These are phyloP conservation scores for Solanum lignicaule DNA, from an alignment of 257 asterid genomes.

Conservation along the genomic window DNA sequence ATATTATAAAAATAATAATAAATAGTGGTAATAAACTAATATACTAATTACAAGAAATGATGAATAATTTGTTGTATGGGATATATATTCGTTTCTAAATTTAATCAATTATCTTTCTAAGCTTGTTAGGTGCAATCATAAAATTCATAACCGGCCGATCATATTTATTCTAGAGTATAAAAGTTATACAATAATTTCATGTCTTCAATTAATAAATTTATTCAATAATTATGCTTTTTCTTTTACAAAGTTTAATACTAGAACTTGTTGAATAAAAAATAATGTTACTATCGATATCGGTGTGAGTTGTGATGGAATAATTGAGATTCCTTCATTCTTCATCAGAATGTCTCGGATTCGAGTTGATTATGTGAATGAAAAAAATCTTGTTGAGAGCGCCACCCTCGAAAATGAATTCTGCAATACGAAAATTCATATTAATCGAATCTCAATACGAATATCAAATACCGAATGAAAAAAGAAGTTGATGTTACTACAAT, in stretches of 20 bases:
- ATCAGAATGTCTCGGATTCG: too few relatives aligned
- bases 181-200: neutral
- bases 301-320: neutral
- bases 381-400: too few relatives aligned
- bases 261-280: neutral
- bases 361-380: too few relatives aligned
- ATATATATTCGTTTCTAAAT: neutral
- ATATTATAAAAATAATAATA: neutral
- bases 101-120: neutral
- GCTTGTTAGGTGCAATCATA: neutral
- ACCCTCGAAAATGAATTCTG: fast-evolving
- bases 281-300: neutral
- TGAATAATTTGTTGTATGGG: neutral
- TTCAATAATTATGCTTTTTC: neutral
- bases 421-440: neutral
- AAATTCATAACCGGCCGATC: neutral
- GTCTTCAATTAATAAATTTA: neutral
- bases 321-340: neutral
- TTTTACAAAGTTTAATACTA: neutral
- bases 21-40: neutral
- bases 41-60: neutral
- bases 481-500: neutral
- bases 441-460: neutral
- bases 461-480: neutral
- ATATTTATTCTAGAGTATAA: neutral